These are phyloP conservation scores for Reticulascus tulasneorum DNA, from an alignment of 2,329 filamentous ascomycete genomes.

Conservation along the genomic window DNA sequence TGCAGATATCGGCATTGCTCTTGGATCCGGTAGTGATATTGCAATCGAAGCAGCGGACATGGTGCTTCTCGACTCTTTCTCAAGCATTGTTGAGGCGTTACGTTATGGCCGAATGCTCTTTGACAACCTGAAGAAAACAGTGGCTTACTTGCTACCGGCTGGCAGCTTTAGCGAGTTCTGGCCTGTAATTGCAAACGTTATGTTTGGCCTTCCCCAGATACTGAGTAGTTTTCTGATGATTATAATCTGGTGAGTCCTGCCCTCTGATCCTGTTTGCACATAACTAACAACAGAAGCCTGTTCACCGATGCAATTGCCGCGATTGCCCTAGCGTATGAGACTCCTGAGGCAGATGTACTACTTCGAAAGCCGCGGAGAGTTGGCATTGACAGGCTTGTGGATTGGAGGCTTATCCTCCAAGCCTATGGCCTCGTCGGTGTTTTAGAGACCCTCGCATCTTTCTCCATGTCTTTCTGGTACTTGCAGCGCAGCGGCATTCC, in stretches of 20 bases:
- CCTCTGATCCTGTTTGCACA: constrained; percentile 22
- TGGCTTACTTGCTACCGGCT: constrained; percentile 70
- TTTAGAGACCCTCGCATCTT: constrained; percentile 55
- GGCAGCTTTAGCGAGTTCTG: constrained; percentile 73
- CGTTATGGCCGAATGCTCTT: constrained; percentile 73
- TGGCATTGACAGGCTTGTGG: constrained; percentile 67
- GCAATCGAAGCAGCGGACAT: constrained; percentile 79
- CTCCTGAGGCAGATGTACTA: constrained; percentile 72
- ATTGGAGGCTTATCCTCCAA: constrained; percentile 69
- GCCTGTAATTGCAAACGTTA: constrained; percentile 70
- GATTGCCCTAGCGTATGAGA: constrained; percentile 71
- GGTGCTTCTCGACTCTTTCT: constrained; percentile 73
- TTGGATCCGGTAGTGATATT: constrained; percentile 77
- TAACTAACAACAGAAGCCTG: constrained; percentile 44
- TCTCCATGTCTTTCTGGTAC: constrained; percentile 66
- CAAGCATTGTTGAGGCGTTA: constrained; percentile 68
- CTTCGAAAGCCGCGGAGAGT: constrained; percentile 64
- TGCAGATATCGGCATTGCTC: constrained; percentile 78
- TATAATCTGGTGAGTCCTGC: too few relatives aligned
- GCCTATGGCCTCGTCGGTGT: constrained; percentile 69
- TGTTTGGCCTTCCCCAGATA: constrained; percentile 70
- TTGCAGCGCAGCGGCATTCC: constrained; percentile 58
- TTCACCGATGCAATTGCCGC: constrained; percentile 75
- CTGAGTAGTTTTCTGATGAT: constrained; percentile 72
- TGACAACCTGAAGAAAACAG: constrained; percentile 74